These are phyloP conservation scores for Blastomyces silverae DNA, from an alignment of 2,329 filamentous ascomycete species.

Conservation along the genomic window DNA sequence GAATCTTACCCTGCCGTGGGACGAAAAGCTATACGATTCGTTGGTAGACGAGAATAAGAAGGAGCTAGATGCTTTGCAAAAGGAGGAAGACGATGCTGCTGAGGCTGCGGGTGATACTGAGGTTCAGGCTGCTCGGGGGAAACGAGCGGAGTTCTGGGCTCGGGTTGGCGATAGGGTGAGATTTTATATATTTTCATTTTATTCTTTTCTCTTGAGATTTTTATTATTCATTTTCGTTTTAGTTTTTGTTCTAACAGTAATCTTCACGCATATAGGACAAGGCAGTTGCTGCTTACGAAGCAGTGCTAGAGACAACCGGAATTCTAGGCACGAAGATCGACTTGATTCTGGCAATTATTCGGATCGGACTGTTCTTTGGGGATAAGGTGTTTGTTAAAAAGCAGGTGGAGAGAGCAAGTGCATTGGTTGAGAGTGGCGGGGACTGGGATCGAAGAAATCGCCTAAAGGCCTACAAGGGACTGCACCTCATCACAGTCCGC, in stretches of 20 bases:
- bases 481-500: conserved; percentile 86
- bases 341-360: conserved; percentile 90
- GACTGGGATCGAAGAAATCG: conserved; percentile 98
- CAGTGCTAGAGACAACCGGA: conserved; percentile 92
- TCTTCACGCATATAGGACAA: conserved; percentile 60
- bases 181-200: conserved; percentile 23
- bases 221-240: background rate
- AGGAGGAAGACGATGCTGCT: conserved; percentile 85
- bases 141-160: conserved; percentile 94
- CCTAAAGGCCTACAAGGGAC: conserved; percentile 95
- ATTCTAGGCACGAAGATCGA: conserved; percentile 97
- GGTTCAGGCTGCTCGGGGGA: conserved; percentile 83
- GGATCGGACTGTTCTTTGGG: conserved; percentile 90
- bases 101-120: conserved; percentile 97
- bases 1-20: conserved; percentile 73
- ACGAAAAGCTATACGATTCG: conserved; percentile 76
- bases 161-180: conserved; percentile 88
- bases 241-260: conserved; percentile 5
- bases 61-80: conserved; percentile 68
- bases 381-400: conserved; percentile 91
- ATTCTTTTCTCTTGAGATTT: background rate
- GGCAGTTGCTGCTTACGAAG: conserved; percentile 85
- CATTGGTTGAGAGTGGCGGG: conserved; percentile 86
- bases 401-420: conserved; percentile 80
- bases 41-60: conserved; percentile 70